A percentile compares a stretch with the other conserved stretches of the same genome.
These are phyloP conservation scores for Arthrobotrys iridis DNA, from an alignment of 2,329 filamentous ascomycete species.

Conservation along the genomic window DNA sequence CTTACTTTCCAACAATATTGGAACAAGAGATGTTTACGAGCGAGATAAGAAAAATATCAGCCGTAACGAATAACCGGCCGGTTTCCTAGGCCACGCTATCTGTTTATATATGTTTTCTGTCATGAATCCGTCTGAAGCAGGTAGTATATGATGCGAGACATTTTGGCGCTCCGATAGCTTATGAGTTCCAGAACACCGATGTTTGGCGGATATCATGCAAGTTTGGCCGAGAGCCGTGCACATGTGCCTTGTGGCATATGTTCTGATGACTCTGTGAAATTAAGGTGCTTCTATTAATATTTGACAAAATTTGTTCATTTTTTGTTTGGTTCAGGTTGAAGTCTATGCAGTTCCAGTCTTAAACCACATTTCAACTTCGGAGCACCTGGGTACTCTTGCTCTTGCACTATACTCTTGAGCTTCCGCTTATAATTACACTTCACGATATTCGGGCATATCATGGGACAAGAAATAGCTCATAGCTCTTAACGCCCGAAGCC, in stretches of 20 bases:
- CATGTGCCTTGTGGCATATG: background rate
- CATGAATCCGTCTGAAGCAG: constrained; percentile 11
- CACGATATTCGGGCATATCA: too few species aligned
- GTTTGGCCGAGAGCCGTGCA: background rate
- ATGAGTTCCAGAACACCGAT: constrained; percentile 23
- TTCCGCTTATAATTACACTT: too few species aligned
- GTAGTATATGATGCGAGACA: constrained; percentile 29
- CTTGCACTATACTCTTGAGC: too few species aligned
- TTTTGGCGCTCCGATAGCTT: constrained; percentile 21
- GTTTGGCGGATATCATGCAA: constrained; percentile 26
- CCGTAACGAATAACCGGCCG: background rate
- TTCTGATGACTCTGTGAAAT: background rate
- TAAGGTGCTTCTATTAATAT: constrained; percentile 38
- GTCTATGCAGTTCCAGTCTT: constrained; percentile 18
- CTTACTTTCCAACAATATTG: constrained; percentile 2
- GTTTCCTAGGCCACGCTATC: background rate
- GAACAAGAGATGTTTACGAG: background rate
- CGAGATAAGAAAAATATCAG: background rate
- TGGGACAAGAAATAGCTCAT: constrained; percentile 1
- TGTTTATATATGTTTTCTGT: constrained; percentile 11
- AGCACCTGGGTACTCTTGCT: too few species aligned
- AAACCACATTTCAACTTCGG: background rate
- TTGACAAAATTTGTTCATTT: background rate
- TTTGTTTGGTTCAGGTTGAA: background rate
- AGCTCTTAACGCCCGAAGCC: background rate